phyloP scores from a whole-genome alignment of 768 basidiomycete species.

The Phlebiopsis flavidoalba region DNA sequence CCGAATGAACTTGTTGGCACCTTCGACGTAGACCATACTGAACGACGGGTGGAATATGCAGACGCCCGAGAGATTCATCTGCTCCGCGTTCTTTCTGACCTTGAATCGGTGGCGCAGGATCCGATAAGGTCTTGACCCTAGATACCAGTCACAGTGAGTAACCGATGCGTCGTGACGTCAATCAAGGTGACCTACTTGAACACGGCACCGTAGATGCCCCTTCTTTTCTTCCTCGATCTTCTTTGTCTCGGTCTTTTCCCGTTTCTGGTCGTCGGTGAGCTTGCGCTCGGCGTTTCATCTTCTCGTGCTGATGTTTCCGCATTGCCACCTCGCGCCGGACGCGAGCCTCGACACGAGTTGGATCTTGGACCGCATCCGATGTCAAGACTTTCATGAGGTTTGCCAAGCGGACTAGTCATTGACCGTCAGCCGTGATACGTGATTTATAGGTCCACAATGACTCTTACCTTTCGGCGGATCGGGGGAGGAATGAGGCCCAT shows the following conservation, averaged over 20 bases:
- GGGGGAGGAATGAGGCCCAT: conserved; percentile 95
- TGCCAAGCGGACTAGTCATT: conserved; percentile 70
- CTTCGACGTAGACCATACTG: conserved; percentile 91
- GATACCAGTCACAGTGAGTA: not conserved
- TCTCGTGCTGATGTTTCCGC: conserved; percentile 85
- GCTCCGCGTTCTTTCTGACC: conserved; percentile 94
- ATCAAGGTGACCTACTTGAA: conserved; percentile 68
- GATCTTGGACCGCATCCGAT: conserved; percentile 94
- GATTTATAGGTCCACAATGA: not conserved
- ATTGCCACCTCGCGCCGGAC: conserved; percentile 91
- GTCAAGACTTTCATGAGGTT: conserved; percentile 98
- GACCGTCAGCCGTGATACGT: conserved; percentile 4
- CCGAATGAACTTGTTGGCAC: conserved; percentile 77
- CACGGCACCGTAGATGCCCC: conserved; percentile 73
- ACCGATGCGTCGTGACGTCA: not conserved
- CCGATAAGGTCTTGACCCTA: conserved; percentile 84
- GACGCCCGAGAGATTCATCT: conserved; percentile 80
- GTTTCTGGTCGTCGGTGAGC: conserved; percentile 83
- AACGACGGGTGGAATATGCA: conserved; percentile 90
- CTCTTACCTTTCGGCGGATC: conserved; percentile 86
- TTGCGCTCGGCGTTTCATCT: conserved; percentile 92
- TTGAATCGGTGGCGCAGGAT: conserved; percentile 94
- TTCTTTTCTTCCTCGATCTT: conserved; percentile 85
- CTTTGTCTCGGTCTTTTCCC: conserved; percentile 84
- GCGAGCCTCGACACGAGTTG: conserved; percentile 94